Conservation (phyloP, 371 early-diverging fungal genomes). For the Capillidium heterosporum region DNA sequence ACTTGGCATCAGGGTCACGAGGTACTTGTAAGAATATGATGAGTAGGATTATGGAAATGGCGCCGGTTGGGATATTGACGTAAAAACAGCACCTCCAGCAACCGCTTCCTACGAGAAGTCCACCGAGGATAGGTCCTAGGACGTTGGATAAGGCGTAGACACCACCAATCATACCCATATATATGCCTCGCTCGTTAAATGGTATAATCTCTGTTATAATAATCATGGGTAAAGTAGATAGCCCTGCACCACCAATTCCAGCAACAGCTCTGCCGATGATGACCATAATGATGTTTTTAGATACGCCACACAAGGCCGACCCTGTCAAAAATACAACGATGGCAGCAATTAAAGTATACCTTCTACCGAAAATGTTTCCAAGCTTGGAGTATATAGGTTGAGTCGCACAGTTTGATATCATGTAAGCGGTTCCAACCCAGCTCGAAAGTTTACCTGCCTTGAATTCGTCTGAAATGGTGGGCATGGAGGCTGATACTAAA, state of each 20-base stretch:
- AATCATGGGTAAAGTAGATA: conserved; percentile 43
- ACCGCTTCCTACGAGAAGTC: background rate
- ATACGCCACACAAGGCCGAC: conserved; percentile 31
- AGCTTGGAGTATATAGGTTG: conserved; percentile 45
- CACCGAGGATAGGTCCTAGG: background rate
- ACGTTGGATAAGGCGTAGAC: background rate
- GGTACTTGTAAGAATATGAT: conserved; percentile 25
- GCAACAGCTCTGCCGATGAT: conserved; percentile 54
- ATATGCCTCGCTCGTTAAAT: background rate
- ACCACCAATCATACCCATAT: background rate
- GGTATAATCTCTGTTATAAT: conserved; percentile 44
- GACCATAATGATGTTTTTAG: conserved; percentile 26
- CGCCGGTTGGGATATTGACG: conserved; percentile 26
- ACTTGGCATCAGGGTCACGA: conserved; percentile 15
- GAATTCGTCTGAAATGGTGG: conserved; percentile 51
- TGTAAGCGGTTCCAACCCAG: conserved; percentile 57
- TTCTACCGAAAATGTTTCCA: conserved; percentile 51
- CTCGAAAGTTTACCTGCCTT: conserved; percentile 21
- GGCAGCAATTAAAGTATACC: conserved; percentile 28
- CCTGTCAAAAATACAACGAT: conserved; percentile 31
- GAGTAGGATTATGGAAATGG: conserved; percentile 14
- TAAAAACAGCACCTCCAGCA: conserved; percentile 17
- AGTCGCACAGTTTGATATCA: conserved; percentile 52
- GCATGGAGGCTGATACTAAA: conserved; percentile 57
- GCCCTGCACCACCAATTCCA: conserved; percentile 68